Base-by-base conservation (phyloP, 2,329 filamentous ascomycete genomes). In the Penicillium verrucosum region DNA sequence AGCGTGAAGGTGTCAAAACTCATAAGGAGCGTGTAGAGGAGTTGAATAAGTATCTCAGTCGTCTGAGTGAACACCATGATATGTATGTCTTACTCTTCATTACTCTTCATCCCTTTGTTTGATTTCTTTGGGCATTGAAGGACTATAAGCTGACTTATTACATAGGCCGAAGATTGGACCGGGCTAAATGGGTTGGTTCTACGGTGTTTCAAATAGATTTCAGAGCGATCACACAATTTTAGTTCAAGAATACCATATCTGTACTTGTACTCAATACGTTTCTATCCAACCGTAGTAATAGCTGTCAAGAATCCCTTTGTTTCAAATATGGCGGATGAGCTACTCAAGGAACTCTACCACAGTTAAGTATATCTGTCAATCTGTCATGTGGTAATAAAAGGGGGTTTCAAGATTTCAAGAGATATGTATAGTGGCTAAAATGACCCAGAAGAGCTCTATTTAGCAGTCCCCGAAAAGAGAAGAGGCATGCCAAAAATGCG, bases 11-110 rank as follows among this genome's bases (percentile, higher is more conserved):
- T 16, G 85, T 93, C 64, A 97, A 97, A 81, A 96, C 92, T 30
- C 94, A 99, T 75, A 97, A 97, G 73, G 90, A 99, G 78, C 86
- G 91, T 11, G 93, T 99, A 42, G 92, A 97, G 74, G 92, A 97
- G 73, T 79, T 97, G 66, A 99, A 99, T 73, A 90, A 89, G 61
- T 97, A 97, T 73, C 79, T 99, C 36, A 94, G 90, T 63, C 89
- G 87, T 63, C 77, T 99, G 69, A 96, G 90, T 76, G 94, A 99
- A 77, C 94, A 99, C 77, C 93, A 99, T 75, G 94, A 99, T 73
- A 99, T 99, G 92, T 82, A 75, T 65, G 78, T 74, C 30, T 54
- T 54, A 11, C 8, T 36, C 38, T 49, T 18, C 37, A 16, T 54
- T 54, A 11, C 9, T 36, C 41, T 49, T 18, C 36, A n/a, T 6